A percentile compares a stretch with the other conserved stretches of the same genome.
phyloP scores from a whole-genome alignment of 73 alveolate species.

The Paraurostyla sp. region DNA sequence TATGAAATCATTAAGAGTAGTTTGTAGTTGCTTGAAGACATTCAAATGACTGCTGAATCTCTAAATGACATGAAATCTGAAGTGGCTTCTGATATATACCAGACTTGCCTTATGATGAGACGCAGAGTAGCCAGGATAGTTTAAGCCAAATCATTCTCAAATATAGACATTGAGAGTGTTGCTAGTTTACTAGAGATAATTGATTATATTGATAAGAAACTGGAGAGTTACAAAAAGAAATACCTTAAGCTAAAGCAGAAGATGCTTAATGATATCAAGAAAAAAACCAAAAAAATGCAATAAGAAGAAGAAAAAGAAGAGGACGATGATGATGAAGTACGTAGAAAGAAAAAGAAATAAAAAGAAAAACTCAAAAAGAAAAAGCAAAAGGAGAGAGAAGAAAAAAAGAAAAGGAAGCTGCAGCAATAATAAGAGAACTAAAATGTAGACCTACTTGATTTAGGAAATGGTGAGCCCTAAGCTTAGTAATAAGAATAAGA shows the following conservation, averaged over 20 bases:
- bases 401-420: conserved; percentile 31
- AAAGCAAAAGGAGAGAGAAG: conserved; percentile 29
- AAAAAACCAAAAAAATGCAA: conserved; percentile 27
- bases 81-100: conserved; percentile 61
- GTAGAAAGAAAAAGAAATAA: background rate
- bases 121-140: conserved; percentile 69
- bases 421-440: no score
- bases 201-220: conserved; percentile 63
- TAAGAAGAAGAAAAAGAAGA: conserved; percentile 42
- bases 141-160: conserved; percentile 58
- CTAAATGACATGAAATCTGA: conserved; percentile 64
- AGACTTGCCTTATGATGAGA: conserved; percentile 63
- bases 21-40: conserved; percentile 70
- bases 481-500: conserved; percentile 20
- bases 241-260: conserved; percentile 45
- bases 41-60: conserved; percentile 33
- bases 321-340: conserved; percentile 56
- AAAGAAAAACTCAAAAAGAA: conserved; percentile 54
- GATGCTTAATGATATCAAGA: conserved; percentile 47
- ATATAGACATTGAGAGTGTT: conserved; percentile 34
- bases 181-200: conserved; percentile 58
- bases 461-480: conserved; percentile 56
- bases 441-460: conserved; percentile 54
- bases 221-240: conserved; percentile 62
- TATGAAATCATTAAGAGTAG: conserved; percentile 67